phyloP scores from a whole-genome alignment of 805 yeast species.

The Tetrapisispora phaffii region DNA sequence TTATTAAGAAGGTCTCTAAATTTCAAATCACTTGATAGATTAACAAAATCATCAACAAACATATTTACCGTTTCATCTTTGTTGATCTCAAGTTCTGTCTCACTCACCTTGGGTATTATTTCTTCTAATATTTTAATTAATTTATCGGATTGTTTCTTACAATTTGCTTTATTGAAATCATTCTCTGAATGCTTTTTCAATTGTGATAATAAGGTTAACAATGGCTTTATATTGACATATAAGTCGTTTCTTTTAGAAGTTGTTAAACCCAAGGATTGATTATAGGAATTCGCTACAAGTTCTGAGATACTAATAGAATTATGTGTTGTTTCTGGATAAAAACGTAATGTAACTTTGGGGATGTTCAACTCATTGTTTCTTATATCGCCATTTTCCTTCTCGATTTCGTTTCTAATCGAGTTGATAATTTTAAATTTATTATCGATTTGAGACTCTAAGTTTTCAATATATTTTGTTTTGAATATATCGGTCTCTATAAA shows the following conservation, averaged over 20 bases:
- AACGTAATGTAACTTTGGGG: background rate
- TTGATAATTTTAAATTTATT: background rate
- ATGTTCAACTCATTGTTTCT: background rate
- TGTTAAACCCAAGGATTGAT: slow-evolving; percentile 10
- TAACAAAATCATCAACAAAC: background rate
- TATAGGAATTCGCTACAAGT: slow-evolving; percentile 7
- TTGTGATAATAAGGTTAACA: slow-evolving; percentile 4
- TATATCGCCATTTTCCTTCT: background rate
- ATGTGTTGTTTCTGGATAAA: background rate
- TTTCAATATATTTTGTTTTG: slow-evolving; percentile 2
- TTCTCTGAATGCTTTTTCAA: slow-evolving; percentile 7
- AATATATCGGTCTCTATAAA: slow-evolving; percentile 3
- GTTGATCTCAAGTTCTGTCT: background rate
- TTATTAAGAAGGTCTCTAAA: background rate
- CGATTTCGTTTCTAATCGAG: background rate
- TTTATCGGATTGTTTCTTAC: background rate
- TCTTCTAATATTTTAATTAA: background rate
- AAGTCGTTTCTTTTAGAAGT: slow-evolving; percentile 7
- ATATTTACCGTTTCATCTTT: background rate
- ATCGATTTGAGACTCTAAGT: background rate
- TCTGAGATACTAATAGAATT: slow-evolving; percentile 3
- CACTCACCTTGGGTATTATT: background rate
- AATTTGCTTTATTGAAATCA: background rate
- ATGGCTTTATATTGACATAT: slow-evolving; percentile 6
- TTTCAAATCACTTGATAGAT: background rate